Base-by-base conservation (phyloP, 1,139 yeast species). In the Lodderomyces jiufengensis region DNA sequence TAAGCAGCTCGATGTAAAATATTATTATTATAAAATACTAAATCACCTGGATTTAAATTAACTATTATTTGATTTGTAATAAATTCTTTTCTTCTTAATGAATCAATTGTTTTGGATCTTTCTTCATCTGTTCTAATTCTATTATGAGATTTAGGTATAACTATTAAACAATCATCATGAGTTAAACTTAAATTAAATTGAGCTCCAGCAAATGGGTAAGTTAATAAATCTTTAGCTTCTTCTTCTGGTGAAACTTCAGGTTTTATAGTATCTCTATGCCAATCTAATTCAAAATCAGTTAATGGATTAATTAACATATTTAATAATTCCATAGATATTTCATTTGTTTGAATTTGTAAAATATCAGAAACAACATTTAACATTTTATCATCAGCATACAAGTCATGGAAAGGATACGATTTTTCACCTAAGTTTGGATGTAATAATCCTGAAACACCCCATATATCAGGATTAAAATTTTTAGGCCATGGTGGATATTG, bases 401-500 rank as follows among this genome's bases (percentile, higher is more conserved):
- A 56, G 28, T 68, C 63, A 41, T 73, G 78, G 49, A 70, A 73
- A 5, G 69, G 66, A 2, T 27, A 20, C 3, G 69, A 54, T 37
- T 64, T 51, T 3, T 63, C 68, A 2, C 63, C 63, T 44, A 73
- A 55, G 35, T 67, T 73, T 0, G 80, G 80, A 45, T 74, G 71
- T 50, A 75, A 57, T 36, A 75, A 57, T 2, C 77, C 77, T 9
- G 72, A 56, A 11, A 75, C 59, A 1, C 80, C 80, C 80, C 80
- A 75, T 41, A 75, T 74, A 43, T 75, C 79, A 3, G 79, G 78
- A 40, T 68, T 66, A 46, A 68, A 72, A 45, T 72, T 70, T 44
- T 61, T 58, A 10, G 79, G 79, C 80, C 80, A 75, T 15, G 80
- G 80, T 4, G 80, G 80, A 47, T 75, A 75, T 49, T 74, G 80